Evolutionary conservation across 2,329 filamentous ascomycete genomes (phyloP), one percentile per base, ranked within the genome.

Genomic region (Aspergillus nomiae): DNA sequence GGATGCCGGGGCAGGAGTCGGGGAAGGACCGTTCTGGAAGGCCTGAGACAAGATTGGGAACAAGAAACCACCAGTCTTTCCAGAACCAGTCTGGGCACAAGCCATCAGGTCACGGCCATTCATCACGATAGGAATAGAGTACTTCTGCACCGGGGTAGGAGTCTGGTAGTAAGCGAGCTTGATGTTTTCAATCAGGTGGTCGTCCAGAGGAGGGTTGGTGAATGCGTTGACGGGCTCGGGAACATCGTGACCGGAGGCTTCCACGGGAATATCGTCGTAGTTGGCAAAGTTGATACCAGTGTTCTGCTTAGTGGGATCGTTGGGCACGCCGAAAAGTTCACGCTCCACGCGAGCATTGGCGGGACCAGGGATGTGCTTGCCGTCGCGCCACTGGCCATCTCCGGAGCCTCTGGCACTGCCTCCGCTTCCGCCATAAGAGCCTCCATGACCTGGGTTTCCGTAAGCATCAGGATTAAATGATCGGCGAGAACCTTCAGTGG

Each of bases 211-310:
- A 70, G 95, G 95, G 82, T 95, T 96, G 77, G 88, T 92, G 87
- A 99, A 99, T 65, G 89, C 86, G 69, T 89, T 89, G 70, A 97
- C 92, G 46, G 94, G 91, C 76, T 98, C 95, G 53, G 95, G 95
- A 59, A 98, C 93, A 76, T 96, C 89, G 59, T 92, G 90, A 65
- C 95, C 95, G 64, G 94, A 97, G 67, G 95, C 95, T 83, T 98
- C 95, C 69, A 99, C 95, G 60, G 95, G 95, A 70, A 99, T 99
- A 80, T 99, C 95, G 77, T 99, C 95, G 82, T 99, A 99, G 86
- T 99, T 99, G 84, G 97, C 90, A 78, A 99, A 99, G 87, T 99
- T 99, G 90, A 99, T 98, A 81, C 95, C 95, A 38, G 93, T 97
- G 75, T 96, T 92, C 80, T 97, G 92, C 86, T 97, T 98, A 70